Conservation (phyloP, 2,329 filamentous ascomycete genomes). For the Scytalidium sp. region DNA sequence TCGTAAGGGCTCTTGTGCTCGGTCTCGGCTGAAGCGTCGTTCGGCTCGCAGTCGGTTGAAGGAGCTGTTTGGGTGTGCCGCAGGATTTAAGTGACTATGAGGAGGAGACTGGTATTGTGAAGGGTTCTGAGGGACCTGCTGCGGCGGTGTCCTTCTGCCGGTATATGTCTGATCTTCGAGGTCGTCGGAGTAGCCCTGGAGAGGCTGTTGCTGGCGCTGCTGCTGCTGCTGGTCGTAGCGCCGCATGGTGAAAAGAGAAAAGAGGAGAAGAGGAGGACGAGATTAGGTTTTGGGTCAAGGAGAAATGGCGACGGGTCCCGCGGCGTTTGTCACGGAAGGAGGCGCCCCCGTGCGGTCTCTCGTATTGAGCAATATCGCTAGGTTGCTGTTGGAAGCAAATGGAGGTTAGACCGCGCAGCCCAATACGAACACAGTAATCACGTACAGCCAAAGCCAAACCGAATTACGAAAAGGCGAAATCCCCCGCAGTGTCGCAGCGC, state of each 20-base stretch:
- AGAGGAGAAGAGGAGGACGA: constrained; percentile 14
- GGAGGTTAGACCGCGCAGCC: not conserved
- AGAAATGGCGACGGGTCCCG: not conserved
- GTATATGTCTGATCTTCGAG: not conserved
- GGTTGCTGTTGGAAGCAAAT: not conserved
- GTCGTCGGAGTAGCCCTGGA: not conserved
- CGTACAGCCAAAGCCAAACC: too few species aligned
- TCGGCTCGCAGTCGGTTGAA: constrained; percentile 21
- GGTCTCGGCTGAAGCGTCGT: constrained; percentile 15
- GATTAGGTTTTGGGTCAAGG: constrained; percentile 4
- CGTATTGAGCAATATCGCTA: not conserved
- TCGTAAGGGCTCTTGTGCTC: constrained; percentile 6
- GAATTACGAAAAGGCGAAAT: too few species aligned
- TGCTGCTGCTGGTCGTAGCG: not conserved
- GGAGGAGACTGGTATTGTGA: constrained; percentile 12
- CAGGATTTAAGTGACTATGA: constrained; percentile 9
- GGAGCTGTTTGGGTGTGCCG: constrained; percentile 20
- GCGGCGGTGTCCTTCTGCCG: not conserved
- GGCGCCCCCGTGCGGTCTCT: not conserved
- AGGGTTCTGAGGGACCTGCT: not conserved
- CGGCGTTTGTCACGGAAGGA: not conserved
- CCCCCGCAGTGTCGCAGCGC: too few species aligned
- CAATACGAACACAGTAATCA: not conserved
- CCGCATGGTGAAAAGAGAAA: not conserved
- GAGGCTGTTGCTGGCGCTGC: not conserved